Evolutionary conservation across 331 rosid species (phyloP).

Genomic region (Malus hybrid): DNA sequence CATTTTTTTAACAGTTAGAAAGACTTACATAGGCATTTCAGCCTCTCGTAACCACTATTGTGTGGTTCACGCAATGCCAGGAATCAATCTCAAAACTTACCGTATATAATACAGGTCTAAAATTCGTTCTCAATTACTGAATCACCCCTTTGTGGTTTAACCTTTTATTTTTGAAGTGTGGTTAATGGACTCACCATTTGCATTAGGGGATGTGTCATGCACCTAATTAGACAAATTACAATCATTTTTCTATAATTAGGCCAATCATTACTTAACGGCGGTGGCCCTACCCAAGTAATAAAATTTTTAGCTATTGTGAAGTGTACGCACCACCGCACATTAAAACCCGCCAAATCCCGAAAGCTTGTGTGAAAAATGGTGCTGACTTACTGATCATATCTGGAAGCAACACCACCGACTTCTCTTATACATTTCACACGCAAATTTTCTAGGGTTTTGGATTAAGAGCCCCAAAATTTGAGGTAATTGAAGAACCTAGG

Average conservation of each 20-base stretch:
- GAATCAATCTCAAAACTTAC: too few species aligned
- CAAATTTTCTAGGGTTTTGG: too few species aligned
- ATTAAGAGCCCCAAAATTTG: background rate
- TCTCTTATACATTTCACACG: background rate
- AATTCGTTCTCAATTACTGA: too few species aligned
- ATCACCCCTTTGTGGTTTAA: too few species aligned
- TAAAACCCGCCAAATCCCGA: slow-evolving; percentile 17
- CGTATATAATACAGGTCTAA: too few species aligned
- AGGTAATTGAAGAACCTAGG: background rate
- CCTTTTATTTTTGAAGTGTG: background rate
- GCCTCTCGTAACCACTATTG: fast-evolving
- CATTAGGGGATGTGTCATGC: too few species aligned
- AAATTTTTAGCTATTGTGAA: background rate
- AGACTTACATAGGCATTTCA: too few species aligned
- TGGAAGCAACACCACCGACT: background rate
- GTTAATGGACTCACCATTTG: background rate
- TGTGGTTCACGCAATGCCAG: too few species aligned
- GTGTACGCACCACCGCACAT: background rate
- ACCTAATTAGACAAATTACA: too few species aligned
- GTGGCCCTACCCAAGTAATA: too few species aligned
- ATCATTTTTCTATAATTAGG: background rate
- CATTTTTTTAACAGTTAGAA: fast-evolving
- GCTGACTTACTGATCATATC: background rate
- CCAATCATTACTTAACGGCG: background rate
- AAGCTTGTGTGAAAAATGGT: background rate